Evolutionary conservation across 1,284 basidiomycete species (phyloP).

Genomic region (Sporisorium iseilematis-ciliati): DNA sequence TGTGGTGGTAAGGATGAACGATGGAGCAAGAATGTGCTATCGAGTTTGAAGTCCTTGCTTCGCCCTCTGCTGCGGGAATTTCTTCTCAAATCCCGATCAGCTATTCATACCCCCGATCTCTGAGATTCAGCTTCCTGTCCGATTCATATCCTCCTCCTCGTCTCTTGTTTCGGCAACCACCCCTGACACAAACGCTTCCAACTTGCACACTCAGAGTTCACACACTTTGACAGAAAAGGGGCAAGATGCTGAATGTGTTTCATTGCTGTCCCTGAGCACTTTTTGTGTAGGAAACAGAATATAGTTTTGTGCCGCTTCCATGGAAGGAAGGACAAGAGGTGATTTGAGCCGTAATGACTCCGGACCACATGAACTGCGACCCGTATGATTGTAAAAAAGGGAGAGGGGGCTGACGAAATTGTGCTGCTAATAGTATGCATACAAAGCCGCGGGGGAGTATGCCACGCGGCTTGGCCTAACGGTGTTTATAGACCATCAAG

Average conservation of each 20-base stretch:
- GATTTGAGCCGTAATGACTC: slow-evolving; percentile 11
- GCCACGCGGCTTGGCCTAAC: slow-evolving; percentile 41
- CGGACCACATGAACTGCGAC: slow-evolving; percentile 5
- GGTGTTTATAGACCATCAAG: slow-evolving; percentile 16
- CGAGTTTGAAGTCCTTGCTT: neutral
- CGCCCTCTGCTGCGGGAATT: slow-evolving; percentile 23
- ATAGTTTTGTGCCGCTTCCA: slow-evolving; percentile 27
- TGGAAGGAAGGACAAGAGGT: slow-evolving; percentile 5
- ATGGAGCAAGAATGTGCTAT: neutral
- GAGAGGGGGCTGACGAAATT: slow-evolving; percentile 17
- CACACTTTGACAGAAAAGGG: neutral
- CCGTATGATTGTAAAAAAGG: slow-evolving; percentile 10
- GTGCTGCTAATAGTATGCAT: slow-evolving; percentile 45
- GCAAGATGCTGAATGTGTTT: slow-evolving; percentile 31
- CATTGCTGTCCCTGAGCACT: slow-evolving; percentile 36
- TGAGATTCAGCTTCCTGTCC: neutral
- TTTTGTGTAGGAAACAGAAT: slow-evolving; percentile 17
- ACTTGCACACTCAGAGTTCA: neutral
- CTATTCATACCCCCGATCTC: no score
- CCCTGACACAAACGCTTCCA: neutral
- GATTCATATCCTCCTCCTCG: neutral
- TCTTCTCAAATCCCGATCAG: slow-evolving; percentile 13
- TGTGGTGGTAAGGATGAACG: neutral
- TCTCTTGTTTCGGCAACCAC: neutral
- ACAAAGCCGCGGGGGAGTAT: slow-evolving; percentile 42